Conservation (phyloP, 257 asterid species). For the Thymus mandschuricus region DNA sequence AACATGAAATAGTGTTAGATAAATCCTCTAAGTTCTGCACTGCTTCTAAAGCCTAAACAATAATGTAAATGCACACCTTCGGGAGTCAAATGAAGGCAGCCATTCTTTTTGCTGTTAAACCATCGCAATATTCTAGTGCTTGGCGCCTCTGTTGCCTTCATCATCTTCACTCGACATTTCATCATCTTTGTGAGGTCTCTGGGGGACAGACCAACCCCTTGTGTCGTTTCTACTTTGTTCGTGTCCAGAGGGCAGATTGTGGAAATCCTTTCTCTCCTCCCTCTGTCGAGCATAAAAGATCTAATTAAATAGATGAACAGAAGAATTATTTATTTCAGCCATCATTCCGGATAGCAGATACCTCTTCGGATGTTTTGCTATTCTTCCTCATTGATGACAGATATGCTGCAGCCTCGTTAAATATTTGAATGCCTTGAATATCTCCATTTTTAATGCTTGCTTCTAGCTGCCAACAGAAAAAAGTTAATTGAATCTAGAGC, state of each 20-base stretch:
- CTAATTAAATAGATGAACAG: constrained; percentile 29
- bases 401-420: constrained; percentile 47
- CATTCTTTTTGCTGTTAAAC: not conserved
- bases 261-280: constrained; percentile 39
- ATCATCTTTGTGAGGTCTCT: constrained; percentile 29
- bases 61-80: not conserved
- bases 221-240: constrained; percentile 39
- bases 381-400: constrained; percentile 47
- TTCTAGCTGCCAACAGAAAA: constrained; percentile 67
- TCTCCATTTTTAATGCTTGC: constrained; percentile 74
- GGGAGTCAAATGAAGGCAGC: not conserved
- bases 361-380: constrained; percentile 47
- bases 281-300: constrained; percentile 29
- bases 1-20: constrained; percentile 8
- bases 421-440: constrained; percentile 60
- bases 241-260: constrained; percentile 40
- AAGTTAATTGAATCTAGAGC: constrained; percentile 32
- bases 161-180: constrained; percentile 39
- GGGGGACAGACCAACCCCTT: constrained; percentile 40
- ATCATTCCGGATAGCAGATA: constrained; percentile 33
- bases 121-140: not conserved
- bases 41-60: constrained; percentile 3
- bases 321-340: not conserved
- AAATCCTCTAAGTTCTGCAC: not conserved
- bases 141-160: constrained; percentile 29